These are phyloP conservation scores for Fusarium foetens DNA, from an alignment of 2,329 filamentous ascomycete species.

Conservation along the genomic window DNA sequence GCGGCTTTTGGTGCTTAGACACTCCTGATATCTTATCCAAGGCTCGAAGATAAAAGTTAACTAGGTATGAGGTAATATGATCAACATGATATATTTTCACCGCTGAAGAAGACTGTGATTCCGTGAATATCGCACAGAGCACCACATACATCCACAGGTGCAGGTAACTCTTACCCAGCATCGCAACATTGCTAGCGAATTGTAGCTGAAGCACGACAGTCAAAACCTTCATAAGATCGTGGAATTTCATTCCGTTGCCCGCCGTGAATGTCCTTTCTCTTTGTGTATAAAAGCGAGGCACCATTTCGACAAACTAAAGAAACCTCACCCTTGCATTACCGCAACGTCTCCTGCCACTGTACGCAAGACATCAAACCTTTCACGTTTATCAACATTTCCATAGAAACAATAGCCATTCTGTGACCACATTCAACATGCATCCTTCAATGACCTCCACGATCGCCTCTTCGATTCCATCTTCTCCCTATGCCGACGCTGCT, in stretches of 20 bases:
- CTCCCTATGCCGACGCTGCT: accelerated
- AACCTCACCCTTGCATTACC: background rate
- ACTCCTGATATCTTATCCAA: background rate
- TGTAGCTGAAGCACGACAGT: background rate
- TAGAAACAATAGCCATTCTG: background rate
- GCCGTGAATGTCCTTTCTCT: background rate
- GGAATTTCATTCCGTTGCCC: accelerated
- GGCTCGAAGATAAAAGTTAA: background rate
- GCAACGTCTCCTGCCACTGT: background rate
- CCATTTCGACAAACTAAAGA: background rate
- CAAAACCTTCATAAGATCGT: background rate
- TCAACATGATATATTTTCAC: accelerated
- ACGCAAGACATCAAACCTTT: background rate
- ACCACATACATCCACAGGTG: background rate
- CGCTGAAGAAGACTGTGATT: too few species aligned
- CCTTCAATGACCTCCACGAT: background rate
- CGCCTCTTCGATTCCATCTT: accelerated
- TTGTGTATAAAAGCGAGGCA: background rate
- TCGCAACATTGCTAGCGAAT: background rate
- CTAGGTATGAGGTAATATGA: accelerated
- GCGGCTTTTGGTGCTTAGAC: background rate
- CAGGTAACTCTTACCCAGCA: background rate
- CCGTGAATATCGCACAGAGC: background rate
- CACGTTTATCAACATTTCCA: background rate
- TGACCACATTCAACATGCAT: too few species aligned